These are phyloP conservation scores for Aaosphaeria pasadenensis DNA, from an alignment of 2,329 filamentous ascomycete species.

Conservation along the genomic window DNA sequence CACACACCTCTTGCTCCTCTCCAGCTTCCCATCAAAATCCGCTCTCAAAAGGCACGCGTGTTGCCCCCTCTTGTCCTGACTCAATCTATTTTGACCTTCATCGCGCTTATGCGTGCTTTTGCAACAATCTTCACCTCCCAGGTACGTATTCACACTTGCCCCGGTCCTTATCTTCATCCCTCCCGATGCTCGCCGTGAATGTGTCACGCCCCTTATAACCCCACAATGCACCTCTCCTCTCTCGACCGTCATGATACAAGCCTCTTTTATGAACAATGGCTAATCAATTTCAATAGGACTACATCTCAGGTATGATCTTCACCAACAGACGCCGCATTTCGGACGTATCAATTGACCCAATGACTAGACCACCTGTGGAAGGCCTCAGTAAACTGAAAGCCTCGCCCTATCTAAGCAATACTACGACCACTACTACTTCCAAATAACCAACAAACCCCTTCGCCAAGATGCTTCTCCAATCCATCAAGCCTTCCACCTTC, in stretches of 20 bases:
- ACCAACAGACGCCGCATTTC: slow-evolving; percentile 11
- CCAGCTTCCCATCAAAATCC: background rate
- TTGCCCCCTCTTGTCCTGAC: slow-evolving; percentile 24
- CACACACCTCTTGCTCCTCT: slow-evolving; percentile 6
- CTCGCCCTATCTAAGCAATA: slow-evolving; percentile 13
- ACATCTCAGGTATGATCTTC: slow-evolving; percentile 57
- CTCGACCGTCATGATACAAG: background rate
- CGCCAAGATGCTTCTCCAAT: slow-evolving; percentile 52
- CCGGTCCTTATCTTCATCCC: slow-evolving; percentile 25
- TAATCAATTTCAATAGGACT: slow-evolving; percentile 51
- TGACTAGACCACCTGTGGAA: slow-evolving; percentile 64
- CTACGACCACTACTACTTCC: slow-evolving; percentile 3
- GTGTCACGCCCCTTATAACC: background rate
- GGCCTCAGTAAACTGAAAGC: slow-evolving; percentile 59
- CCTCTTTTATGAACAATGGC: slow-evolving; percentile 19
- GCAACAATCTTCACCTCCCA: slow-evolving; percentile 53
- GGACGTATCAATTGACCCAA: slow-evolving; percentile 21
- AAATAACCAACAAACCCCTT: slow-evolving; percentile 4
- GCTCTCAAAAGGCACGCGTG: slow-evolving; percentile 13
- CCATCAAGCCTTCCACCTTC: slow-evolving; percentile 52
- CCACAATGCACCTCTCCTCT: background rate
- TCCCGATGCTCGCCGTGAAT: slow-evolving; percentile 5
- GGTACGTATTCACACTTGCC: slow-evolving; percentile 38
- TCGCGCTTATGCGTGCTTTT: slow-evolving; percentile 50
- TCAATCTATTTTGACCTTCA: slow-evolving; percentile 17